phyloP scores from a whole-genome alignment of 805 yeast genomes.

The Lipomyces mesembrius region DNA sequence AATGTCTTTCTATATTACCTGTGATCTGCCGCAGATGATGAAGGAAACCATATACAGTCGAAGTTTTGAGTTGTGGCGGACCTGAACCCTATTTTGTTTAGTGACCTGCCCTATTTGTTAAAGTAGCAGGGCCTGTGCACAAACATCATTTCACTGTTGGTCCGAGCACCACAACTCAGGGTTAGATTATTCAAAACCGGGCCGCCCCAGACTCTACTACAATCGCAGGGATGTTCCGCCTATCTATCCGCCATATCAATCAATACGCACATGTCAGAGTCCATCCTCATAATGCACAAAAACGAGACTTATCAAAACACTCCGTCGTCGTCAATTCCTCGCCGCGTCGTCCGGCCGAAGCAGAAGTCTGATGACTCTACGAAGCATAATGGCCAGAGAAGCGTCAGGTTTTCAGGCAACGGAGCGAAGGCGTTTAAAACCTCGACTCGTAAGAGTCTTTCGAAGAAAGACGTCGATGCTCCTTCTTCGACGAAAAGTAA shows the following conservation, averaged over 20 bases:
- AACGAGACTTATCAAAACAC: not conserved
- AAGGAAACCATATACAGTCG: too few species aligned
- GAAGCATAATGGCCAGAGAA: not conserved
- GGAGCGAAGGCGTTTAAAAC: constrained; percentile 1
- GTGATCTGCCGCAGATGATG: not conserved
- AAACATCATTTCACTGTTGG: too few species aligned
- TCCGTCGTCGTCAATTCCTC: constrained; percentile 1
- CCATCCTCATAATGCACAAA: not conserved
- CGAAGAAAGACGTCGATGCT: not conserved
- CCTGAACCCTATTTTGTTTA: too few species aligned
- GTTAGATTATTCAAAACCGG: not conserved
- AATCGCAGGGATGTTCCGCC: not conserved
- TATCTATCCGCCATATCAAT: not conserved
- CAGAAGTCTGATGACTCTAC: not conserved
- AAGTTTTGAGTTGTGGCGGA: too few species aligned
- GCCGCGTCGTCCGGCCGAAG: not conserved
- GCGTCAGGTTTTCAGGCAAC: not conserved
- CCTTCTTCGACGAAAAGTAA: not conserved
- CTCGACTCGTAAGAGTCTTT: not conserved
- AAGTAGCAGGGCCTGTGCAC: too few species aligned
- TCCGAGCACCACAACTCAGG: not conserved
- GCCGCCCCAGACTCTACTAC: not conserved
- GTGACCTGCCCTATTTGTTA: too few species aligned
- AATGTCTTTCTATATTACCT: not conserved
- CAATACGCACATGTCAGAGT: not conserved